Base-by-base conservation (phyloP, 2,329 filamentous ascomycete species). In the Curvularia hawaiiensis region DNA sequence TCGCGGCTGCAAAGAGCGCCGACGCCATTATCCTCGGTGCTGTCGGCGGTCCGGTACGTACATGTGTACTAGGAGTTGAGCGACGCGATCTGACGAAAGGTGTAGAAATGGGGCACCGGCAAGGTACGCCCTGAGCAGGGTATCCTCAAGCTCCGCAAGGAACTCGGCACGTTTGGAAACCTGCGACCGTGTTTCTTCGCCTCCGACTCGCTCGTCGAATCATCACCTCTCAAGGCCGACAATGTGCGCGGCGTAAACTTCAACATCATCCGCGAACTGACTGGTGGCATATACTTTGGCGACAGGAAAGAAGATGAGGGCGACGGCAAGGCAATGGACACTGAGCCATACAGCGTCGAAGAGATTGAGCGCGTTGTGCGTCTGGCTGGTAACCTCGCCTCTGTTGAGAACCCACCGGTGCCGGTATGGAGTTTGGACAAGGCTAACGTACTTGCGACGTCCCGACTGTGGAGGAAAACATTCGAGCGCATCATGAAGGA, bases 121-220 rank as follows among this genome's bases (percentile, higher is more conserved):
- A 80, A 87, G 56, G 89, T 97, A 62, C 91, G 93, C 44, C 94
- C 94, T 1, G 94, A 98, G 78, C 91, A 97, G 80, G 94, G 94
- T 60, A 88, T 98, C 70, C 88, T 98, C 61, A 86, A 83, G 67
- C 90, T 98, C 52, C 92, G 94, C 80, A 97, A 96, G 80, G 91
- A 97, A 79, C 90, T 98, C 84, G 85, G 85, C 73, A 92, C 94
- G 55, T 98, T 96, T 79, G 94, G 93, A 68, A 98, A 98, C 85
- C 88, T 98, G 57, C 89, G 94, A 6, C 94, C 93, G 10, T 98
- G 94, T 84, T 96, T 91, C 84, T 98, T 99, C 81, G 91, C 92
- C 50, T 93, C 92, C 1, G 90, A 94, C 52, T 85, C 87, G 28
- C 60, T 64, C 49, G 88, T 97, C 71, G 88, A 93, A 49, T 85